Conservation (phyloP, 495 filamentous ascomycete species). For the Penicillium chermesinum region DNA sequence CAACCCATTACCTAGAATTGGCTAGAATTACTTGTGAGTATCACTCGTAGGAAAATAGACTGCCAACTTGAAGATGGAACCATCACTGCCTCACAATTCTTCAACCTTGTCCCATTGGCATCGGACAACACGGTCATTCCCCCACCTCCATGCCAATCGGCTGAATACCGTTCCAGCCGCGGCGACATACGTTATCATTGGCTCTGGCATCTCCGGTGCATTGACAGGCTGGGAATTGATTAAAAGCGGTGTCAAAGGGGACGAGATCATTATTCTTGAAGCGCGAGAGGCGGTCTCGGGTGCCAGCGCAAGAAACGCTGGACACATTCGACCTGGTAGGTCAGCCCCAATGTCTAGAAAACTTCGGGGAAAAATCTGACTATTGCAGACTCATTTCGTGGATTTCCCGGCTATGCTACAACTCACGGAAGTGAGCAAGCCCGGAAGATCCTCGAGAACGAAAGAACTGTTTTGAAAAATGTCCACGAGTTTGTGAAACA, state of each 20-base stretch:
- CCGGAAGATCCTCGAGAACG: constrained; percentile 7
- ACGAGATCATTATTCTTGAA: constrained; percentile 10
- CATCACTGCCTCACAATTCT: constrained; percentile 3
- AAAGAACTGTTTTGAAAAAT: constrained; percentile 4
- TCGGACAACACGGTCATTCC: constrained; percentile 11
- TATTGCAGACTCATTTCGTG: constrained; percentile 7
- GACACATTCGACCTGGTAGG: constrained; percentile 12
- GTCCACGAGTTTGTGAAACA: constrained; percentile 2
- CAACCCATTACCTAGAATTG: too few relatives aligned
- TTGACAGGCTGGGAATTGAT: constrained; percentile 8
- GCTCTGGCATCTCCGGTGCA: constrained; percentile 10
- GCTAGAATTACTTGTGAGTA: too few relatives aligned
- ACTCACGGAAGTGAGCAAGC: constrained; percentile 9
- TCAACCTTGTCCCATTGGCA: constrained; percentile 11
- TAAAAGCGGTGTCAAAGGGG: constrained; percentile 2
- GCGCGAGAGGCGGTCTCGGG: constrained; percentile 13
- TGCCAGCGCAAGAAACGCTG: constrained; percentile 11
- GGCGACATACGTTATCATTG: constrained; percentile 6
- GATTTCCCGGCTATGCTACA: constrained; percentile 5
- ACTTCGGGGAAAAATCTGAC: not conserved
- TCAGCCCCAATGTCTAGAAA: not conserved
- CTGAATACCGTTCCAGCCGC: constrained; percentile 1
- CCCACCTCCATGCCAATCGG: constrained; percentile 7
- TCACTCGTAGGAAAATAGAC: too few relatives aligned
- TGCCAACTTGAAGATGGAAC: constrained; percentile 10